Evolutionary conservation across 2,329 filamentous ascomycete genomes (phyloP).

Genomic region (Magnaporthiopsis incrustans): DNA sequence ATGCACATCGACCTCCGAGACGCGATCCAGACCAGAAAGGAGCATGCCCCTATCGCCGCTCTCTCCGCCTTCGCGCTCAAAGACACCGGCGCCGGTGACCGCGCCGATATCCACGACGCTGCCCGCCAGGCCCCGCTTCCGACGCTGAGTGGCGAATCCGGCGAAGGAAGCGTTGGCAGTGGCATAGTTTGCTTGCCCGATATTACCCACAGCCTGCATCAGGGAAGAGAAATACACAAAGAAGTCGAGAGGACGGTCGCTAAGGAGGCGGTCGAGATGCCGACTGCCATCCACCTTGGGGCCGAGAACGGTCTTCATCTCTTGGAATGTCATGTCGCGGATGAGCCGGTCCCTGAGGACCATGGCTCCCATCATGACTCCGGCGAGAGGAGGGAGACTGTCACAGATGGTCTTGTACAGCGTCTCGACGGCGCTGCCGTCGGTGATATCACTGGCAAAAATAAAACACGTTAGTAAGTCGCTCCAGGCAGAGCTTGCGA

Average conservation of each 20-base stretch:
- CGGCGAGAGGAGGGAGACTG: conserved; percentile 23
- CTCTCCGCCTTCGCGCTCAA: conserved; percentile 9
- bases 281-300: conserved; percentile 26
- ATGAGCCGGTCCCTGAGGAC: conserved; percentile 23
- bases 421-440: conserved; percentile 9
- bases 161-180: conserved; percentile 32
- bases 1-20: conserved; percentile 5
- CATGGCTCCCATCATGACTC: conserved; percentile 30
- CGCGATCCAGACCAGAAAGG: not conserved
- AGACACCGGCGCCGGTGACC: conserved; percentile 26
- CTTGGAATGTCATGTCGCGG: conserved; percentile 15
- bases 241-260: conserved; percentile 23
- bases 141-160: conserved; percentile 22
- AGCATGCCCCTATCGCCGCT: not conserved
- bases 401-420: conserved; percentile 11
- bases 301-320: conserved; percentile 14
- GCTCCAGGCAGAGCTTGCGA: not conserved
- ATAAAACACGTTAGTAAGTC: not conserved
- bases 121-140: conserved; percentile 23
- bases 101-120: conserved; percentile 24
- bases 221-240: conserved; percentile 25
- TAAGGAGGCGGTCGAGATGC: conserved; percentile 23
- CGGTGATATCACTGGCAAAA: conserved; percentile 13
- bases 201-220: conserved; percentile 14
- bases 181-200: conserved; percentile 30